phyloP scores from a whole-genome alignment of 2,329 filamentous ascomycete genomes.

The Aspergillaceae sp. region DNA sequence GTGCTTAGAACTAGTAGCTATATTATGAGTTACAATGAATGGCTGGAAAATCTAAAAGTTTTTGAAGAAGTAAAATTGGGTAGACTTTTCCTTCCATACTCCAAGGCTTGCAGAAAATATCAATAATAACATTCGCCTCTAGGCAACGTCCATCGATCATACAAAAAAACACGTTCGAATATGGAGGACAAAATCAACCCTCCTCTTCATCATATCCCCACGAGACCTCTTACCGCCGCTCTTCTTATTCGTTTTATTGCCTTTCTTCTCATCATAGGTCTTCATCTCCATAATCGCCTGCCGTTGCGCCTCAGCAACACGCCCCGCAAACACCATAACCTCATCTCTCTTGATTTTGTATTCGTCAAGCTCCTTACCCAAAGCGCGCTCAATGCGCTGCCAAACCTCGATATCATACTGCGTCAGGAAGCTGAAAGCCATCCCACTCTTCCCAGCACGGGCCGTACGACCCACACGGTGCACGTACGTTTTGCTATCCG shows the following conservation, averaged over 20 bases:
- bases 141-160: not conserved
- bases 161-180: no score
- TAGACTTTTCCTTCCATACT: no score
- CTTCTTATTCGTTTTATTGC: slow-evolving; percentile 36
- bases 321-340: slow-evolving; percentile 68
- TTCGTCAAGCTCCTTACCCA: slow-evolving; percentile 66
- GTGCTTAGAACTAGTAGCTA: no score
- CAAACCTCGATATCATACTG: slow-evolving; percentile 83
- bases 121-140: not conserved
- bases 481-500: slow-evolving; percentile 82
- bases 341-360: slow-evolving; percentile 69
- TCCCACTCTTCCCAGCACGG: slow-evolving; percentile 73
- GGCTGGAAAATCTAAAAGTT: no score
- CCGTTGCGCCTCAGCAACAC: slow-evolving; percentile 76
- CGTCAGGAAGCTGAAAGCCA: slow-evolving; percentile 71
- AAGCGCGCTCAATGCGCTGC: slow-evolving; percentile 68
- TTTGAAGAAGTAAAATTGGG: no score
- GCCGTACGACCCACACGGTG: slow-evolving; percentile 84
- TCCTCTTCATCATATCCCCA: slow-evolving; percentile 67
- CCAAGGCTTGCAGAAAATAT: not conserved
- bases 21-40: no score
- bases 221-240: slow-evolving; percentile 50
- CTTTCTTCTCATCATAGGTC: slow-evolving; percentile 60
- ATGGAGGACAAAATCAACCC: slow-evolving; percentile 37
- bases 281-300: slow-evolving; percentile 77